Evolutionary conservation across 2,329 filamentous ascomycete species (phyloP).

Genomic region (Penicillium sp.): DNA sequence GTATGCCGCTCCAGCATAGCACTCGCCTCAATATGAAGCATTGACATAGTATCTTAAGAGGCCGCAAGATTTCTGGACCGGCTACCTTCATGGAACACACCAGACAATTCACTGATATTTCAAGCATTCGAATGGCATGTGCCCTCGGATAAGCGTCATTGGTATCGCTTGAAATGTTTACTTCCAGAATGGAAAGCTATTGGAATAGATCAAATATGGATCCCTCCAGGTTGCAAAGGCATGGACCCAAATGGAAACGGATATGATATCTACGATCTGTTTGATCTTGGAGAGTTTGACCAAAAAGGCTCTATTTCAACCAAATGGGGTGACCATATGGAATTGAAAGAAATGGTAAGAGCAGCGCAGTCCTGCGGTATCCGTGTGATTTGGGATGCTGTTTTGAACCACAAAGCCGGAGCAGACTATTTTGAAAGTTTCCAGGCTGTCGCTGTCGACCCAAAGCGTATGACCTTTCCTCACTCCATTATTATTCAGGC

Average conservation of each 20-base stretch:
- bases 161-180: constrained; percentile 59
- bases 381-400: constrained; percentile 69
- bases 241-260: constrained; percentile 66
- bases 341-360: constrained; percentile 59
- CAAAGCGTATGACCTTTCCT: constrained; percentile 39
- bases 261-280: constrained; percentile 72
- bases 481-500: neutral
- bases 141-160: constrained; percentile 65
- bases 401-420: constrained; percentile 73
- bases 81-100: constrained; percentile 36
- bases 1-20: neutral
- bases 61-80: constrained; percentile 29
- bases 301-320: constrained; percentile 67
- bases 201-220: constrained; percentile 68
- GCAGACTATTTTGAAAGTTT: constrained; percentile 69
- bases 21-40: too few species aligned
- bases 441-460: constrained; percentile 66
- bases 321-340: constrained; percentile 71
- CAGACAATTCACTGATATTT: constrained; percentile 59
- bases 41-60: too few species aligned
- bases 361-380: constrained; percentile 59
- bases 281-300: constrained; percentile 72
- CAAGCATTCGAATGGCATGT: constrained; percentile 77
- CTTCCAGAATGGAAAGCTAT: constrained; percentile 61
- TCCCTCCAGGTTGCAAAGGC: constrained; percentile 73